Evolutionary conservation across 2,329 filamentous ascomycete genomes (phyloP).

Genomic region (Cladosporium halotolerans): DNA sequence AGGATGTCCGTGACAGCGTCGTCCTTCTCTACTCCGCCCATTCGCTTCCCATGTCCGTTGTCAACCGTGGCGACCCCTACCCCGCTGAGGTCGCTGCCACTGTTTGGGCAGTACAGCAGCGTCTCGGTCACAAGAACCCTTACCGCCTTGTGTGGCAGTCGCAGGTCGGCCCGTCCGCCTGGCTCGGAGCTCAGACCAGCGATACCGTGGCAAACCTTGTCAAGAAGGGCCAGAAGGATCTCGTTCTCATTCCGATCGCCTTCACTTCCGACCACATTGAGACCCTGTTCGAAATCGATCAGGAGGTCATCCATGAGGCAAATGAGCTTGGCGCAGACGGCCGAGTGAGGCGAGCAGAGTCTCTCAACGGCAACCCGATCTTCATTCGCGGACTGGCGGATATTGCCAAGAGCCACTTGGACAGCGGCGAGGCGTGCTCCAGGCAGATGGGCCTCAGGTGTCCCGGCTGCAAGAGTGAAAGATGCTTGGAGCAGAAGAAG

Average conservation of each 20-base stretch:
- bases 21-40: conserved; percentile 87
- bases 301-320: conserved; percentile 88
- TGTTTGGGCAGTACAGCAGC: conserved; percentile 92
- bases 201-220: conserved; percentile 84
- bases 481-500: conserved; percentile 70
- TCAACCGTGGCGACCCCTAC: conserved; percentile 93
- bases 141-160: conserved; percentile 97
- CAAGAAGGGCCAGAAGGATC: conserved; percentile 81
- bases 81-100: conserved; percentile 93
- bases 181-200: conserved; percentile 90
- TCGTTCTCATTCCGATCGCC: conserved; percentile 88
- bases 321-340: conserved; percentile 61
- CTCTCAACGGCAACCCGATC: conserved; percentile 79
- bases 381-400: conserved; percentile 89
- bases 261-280: conserved; percentile 99
- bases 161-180: conserved; percentile 90
- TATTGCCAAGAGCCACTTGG: conserved; percentile 73
- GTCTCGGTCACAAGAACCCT: conserved; percentile 78
- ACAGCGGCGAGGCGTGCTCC: conserved; percentile 64
- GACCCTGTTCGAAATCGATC: conserved; percentile 87
- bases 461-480: conserved; percentile 85
- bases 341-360: conserved; percentile 77
- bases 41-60: conserved; percentile 92
- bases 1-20: conserved; percentile 70
- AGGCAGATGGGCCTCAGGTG: conserved; percentile 85